A percentile compares a stretch with the other conserved stretches of the same genome.
These are phyloP conservation scores for Alisma plantagoaquatica DNA, from an alignment of 106 monocot species.

Conservation along the genomic window DNA sequence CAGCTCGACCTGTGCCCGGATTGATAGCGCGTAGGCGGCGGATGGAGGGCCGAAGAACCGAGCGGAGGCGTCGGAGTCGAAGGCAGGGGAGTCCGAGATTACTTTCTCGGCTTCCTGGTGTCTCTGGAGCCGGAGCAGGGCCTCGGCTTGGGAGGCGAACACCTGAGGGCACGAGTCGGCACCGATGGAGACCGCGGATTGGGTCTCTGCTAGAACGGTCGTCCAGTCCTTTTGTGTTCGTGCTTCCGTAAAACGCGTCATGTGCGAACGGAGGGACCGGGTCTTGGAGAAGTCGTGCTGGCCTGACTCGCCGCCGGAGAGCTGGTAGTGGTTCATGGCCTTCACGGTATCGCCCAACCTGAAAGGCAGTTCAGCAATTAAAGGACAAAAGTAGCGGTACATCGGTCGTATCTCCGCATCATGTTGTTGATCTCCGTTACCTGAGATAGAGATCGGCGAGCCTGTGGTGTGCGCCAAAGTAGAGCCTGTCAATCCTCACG, in stretches of 20 bases:
- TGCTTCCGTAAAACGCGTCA: constrained; percentile 28
- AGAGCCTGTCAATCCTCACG: constrained; percentile 34
- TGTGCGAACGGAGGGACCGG: constrained; percentile 24
- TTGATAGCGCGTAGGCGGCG: constrained; percentile 36
- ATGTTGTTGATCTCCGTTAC: constrained; percentile 9
- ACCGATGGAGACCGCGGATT: constrained; percentile 34
- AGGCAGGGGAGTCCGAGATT: constrained; percentile 28
- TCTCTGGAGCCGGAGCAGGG: constrained; percentile 54
- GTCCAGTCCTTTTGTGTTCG: constrained; percentile 40
- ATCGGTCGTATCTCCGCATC: not conserved
- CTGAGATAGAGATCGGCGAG: constrained; percentile 48
- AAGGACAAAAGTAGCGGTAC: not conserved
- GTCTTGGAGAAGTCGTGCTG: constrained; percentile 24
- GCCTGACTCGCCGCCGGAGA: constrained; percentile 20
- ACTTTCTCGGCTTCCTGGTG: constrained; percentile 63
- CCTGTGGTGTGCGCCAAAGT: constrained; percentile 35
- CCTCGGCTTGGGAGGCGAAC: constrained; percentile 69
- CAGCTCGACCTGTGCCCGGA: constrained; percentile 65
- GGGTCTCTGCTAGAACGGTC: constrained; percentile 21
- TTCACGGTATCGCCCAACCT: constrained; percentile 56
- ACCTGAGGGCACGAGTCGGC: constrained; percentile 69
- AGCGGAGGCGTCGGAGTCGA: constrained; percentile 33
- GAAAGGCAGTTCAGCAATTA: not conserved
- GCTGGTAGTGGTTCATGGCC: constrained; percentile 44
- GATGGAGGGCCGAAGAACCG: constrained; percentile 40